These are phyloP conservation scores for Dissophora ornata DNA, from an alignment of 192 early-diverging fungal genomes.

Conservation along the genomic window DNA sequence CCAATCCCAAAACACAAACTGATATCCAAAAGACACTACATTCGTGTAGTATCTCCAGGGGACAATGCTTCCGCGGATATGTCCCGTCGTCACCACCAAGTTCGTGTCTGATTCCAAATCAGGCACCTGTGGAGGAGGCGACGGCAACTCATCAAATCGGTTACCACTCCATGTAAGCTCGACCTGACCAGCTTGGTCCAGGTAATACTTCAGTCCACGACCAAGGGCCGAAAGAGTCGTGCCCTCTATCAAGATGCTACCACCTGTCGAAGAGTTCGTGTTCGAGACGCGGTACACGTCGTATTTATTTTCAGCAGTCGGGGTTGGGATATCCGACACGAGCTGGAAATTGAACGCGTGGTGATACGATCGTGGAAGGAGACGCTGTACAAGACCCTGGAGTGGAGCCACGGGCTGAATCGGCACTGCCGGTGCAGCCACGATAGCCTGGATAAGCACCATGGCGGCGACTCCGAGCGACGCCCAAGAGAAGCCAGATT, in stretches of 20 bases:
- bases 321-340: conserved; percentile 14
- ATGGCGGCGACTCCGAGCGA: conserved; percentile 8
- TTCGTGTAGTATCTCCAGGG: conserved; percentile 53
- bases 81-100: conserved; percentile 18
- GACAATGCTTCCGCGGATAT: conserved; percentile 47
- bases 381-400: conserved; percentile 29
- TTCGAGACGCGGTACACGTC: conserved; percentile 52
- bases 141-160: conserved; percentile 41
- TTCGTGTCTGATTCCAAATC: conserved; percentile 36
- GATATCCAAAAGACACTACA: conserved; percentile 45
- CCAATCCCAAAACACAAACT: conserved; percentile 48
- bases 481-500: conserved; percentile 9
- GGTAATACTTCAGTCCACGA: conserved; percentile 43
- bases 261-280: background rate
- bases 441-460: background rate
- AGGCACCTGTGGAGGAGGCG: conserved; percentile 19
- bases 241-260: conserved; percentile 36
- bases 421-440: background rate
- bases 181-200: conserved; percentile 42
- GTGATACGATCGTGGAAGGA: conserved; percentile 37
- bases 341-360: conserved; percentile 40
- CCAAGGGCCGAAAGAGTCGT: conserved; percentile 33
- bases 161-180: conserved; percentile 39
- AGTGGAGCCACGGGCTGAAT: conserved; percentile 11
- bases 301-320: conserved; percentile 35